A percentile compares a stretch with the other conserved stretches of the same genome.
phyloP scores from a whole-genome alignment of 2,329 filamentous ascomycete species.

The Aspergillus intermedius region DNA sequence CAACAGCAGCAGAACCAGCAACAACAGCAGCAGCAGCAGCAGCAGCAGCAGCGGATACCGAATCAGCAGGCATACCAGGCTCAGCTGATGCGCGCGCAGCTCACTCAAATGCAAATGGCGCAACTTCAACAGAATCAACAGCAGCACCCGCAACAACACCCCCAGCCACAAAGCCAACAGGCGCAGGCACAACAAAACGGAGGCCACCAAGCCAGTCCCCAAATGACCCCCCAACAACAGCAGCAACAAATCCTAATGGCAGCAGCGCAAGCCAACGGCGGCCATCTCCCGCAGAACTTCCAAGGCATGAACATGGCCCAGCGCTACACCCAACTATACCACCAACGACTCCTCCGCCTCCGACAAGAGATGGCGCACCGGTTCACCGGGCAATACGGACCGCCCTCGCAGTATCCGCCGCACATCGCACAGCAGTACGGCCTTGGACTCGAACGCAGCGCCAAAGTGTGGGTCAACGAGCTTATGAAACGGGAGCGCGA shows the following conservation, averaged over 20 bases:
- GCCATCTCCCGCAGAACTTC: constrained; percentile 26
- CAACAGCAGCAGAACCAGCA: constrained; percentile 28
- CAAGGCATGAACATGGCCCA: constrained; percentile 23
- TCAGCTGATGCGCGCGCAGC: constrained; percentile 33
- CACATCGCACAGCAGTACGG: constrained; percentile 33
- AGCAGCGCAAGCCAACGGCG: constrained; percentile 34
- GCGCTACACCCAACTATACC: constrained; percentile 32
- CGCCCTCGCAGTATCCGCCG: constrained; percentile 33
- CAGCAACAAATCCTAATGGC: constrained; percentile 34
- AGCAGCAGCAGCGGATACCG: constrained; percentile 24
- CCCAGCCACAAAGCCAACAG: constrained; percentile 15
- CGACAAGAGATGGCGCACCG: constrained; percentile 33
- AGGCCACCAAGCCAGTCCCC: constrained; percentile 26
- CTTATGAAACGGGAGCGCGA: constrained; percentile 34
- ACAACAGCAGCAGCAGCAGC: constrained; percentile 26
- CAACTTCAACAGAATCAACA: constrained; percentile 25
- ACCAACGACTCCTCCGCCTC: constrained; percentile 28
- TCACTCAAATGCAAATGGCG: constrained; percentile 33
- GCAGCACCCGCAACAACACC: constrained; percentile 1
- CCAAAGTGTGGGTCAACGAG: constrained; percentile 32
- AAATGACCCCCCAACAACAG: constrained; percentile 30
- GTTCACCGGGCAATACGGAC: constrained; percentile 33
- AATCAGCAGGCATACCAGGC: constrained; percentile 32
- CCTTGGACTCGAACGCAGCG: constrained; percentile 30
- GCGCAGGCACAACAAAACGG: constrained; percentile 19